Percentiles rank a stretch among this genome's conserved stretches.
phyloP scores from a whole-genome alignment of 345 rosid species.

The Moricandia arvensis region DNA sequence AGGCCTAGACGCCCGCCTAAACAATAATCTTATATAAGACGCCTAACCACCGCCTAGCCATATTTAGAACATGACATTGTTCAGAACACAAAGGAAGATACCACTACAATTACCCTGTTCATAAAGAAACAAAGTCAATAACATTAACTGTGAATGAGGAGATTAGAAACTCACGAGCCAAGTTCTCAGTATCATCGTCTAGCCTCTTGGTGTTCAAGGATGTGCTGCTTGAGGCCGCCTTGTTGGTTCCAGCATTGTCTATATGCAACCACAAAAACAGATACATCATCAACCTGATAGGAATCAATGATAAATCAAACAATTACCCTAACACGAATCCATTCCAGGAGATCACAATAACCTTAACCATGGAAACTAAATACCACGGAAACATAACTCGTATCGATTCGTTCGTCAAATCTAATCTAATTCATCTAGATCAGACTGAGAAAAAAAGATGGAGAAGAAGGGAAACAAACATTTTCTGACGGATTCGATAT shows the following conservation, averaged over 20 bases:
- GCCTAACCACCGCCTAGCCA: no score
- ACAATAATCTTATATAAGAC: no score
- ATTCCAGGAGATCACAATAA: not conserved
- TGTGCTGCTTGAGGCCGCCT: slow-evolving; percentile 88
- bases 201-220: slow-evolving; percentile 90
- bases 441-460: not conserved
- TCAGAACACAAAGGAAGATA: not conserved
- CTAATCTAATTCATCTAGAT: not conserved
- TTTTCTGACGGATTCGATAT: no score
- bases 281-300: not conserved
- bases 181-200: slow-evolving; percentile 90
- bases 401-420: not conserved
- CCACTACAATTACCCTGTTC: not conserved
- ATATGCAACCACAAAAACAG: slow-evolving; percentile 10
- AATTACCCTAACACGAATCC: not conserved
- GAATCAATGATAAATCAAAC: no score
- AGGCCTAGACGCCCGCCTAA: no score
- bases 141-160: not conserved
- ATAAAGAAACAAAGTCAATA: not conserved
- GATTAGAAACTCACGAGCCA: slow-evolving; percentile 64
- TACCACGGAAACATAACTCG: not conserved
- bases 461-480: no score
- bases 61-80: no score
- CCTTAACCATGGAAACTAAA: not conserved
- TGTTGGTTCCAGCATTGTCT: slow-evolving; percentile 89